Evolutionary conservation across 169 alveolate genomes (phyloP).

Genomic region (Eimeria sp.): DNA sequence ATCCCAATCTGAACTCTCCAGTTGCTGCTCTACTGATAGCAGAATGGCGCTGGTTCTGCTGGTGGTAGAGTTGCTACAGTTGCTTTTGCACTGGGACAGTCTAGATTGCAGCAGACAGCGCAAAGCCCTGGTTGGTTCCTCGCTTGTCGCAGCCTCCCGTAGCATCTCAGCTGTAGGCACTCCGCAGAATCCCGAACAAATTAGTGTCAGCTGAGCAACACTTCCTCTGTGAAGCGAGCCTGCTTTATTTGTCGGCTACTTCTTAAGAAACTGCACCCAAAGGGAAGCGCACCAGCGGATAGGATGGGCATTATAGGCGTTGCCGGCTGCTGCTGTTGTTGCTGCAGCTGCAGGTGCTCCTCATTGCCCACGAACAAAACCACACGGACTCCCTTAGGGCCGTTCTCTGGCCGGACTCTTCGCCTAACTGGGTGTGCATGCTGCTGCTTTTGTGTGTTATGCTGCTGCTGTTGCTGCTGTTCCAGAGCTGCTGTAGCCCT

Average conservation of each 20-base stretch:
- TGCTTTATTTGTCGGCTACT: neutral
- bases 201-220: neutral
- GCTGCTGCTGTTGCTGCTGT: slow-evolving; percentile 32
- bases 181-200: neutral
- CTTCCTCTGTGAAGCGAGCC: neutral
- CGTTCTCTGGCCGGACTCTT: neutral
- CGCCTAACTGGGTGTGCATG: neutral
- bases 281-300: slow-evolving; percentile 12
- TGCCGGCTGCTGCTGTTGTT: slow-evolving; percentile 51
- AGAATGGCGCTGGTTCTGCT: slow-evolving; percentile 12
- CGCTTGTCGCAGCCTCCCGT: slow-evolving; percentile 10
- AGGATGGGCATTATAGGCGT: neutral
- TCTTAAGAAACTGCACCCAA: neutral
- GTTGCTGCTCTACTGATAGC: neutral
- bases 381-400: slow-evolving; percentile 18
- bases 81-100: slow-evolving; percentile 30
- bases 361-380: slow-evolving; percentile 27
- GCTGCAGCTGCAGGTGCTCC: slow-evolving; percentile 35
- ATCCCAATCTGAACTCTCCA: slow-evolving; percentile 25
- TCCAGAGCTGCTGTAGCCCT: neutral
- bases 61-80: slow-evolving; percentile 6
- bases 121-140: slow-evolving; percentile 45
- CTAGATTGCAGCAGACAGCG: slow-evolving; percentile 1
- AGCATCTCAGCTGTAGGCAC: slow-evolving; percentile 53
- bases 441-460: neutral